These are phyloP conservation scores for Apiospora saccharicola DNA, from an alignment of 2,329 filamentous ascomycete genomes.

Conservation along the genomic window DNA sequence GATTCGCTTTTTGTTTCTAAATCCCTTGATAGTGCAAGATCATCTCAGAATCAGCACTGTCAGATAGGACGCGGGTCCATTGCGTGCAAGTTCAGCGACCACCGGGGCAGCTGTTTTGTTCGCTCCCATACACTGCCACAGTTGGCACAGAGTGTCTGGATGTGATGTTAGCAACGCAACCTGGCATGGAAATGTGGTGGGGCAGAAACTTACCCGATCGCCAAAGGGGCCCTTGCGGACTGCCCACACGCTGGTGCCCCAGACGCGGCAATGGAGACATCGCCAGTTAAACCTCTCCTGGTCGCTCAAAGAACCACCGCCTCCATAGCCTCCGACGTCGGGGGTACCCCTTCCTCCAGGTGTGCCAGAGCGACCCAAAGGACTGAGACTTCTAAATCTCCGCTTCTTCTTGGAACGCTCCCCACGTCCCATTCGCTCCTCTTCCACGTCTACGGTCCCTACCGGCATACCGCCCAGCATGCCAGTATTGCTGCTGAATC, in stretches of 20 bases:
- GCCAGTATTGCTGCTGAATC: conserved; percentile 86
- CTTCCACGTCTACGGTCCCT: conserved; percentile 62
- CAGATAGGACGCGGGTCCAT: conserved; percentile 42
- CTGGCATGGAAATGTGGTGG: neutral
- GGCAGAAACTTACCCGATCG: conserved; percentile 69
- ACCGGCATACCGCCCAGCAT: conserved; percentile 79
- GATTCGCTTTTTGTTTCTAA: neutral
- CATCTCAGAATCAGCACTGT: neutral
- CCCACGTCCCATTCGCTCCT: conserved; percentile 89
- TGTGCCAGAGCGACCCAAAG: conserved; percentile 72
- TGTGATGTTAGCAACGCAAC: conserved; percentile 33
- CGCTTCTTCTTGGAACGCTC: conserved; percentile 96
- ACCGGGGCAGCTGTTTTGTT: conserved; percentile 81
- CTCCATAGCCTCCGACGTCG: conserved; percentile 74
- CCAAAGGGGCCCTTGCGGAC: conserved; percentile 90
- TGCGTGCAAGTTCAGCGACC: conserved; percentile 73
- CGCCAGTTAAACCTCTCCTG: conserved; percentile 84
- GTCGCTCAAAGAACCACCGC: conserved; percentile 74
- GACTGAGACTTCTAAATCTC: conserved; percentile 87
- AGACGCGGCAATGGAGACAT: conserved; percentile 86
- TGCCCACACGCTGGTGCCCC: conserved; percentile 92
- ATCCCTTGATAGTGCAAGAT: neutral
- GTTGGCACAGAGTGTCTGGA: conserved; percentile 86
- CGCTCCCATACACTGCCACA: conserved; percentile 91
- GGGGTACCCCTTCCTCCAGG: conserved; percentile 80